Evolutionary conservation across 352 stramenopile species (phyloP), one percentile per base, ranked within the genome.

Genomic region (Albugo candida): DNA sequence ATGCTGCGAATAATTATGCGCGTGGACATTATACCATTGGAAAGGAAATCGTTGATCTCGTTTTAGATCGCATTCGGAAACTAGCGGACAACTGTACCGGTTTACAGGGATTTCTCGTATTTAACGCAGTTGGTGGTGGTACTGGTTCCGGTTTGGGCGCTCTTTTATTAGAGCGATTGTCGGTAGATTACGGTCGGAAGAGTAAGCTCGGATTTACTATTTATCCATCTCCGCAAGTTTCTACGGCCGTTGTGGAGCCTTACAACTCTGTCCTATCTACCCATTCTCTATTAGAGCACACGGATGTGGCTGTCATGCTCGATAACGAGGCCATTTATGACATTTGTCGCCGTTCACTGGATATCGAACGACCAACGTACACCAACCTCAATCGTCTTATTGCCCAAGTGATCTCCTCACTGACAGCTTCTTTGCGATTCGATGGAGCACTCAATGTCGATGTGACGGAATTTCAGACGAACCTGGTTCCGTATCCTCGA

Each of bases 391-490:
- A 99, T 76, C 70, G 92, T 40, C 69, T 99, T 35, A 95, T 98
- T 63, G 93, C 93, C 13, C 91, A 98, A 66, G 92, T 98, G 13
- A 97, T 98, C 54, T 97, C 87, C 53, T 97, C 88, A n/a, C 70
- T 98, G 37, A 98, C 95, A 36, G 87, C 92, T 4, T 98, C 88
- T 45, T 86, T 99, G 31, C 92, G 95, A 59, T 99, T 99, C 67
- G 92, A 97, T 57, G 94, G 94, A 56, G 78, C 91, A 31, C 70
- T 99, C 18, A 99, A 99, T 66, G 92, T 98, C 43, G 95, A 99
- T 84, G 76, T 98, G 47, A 98, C 87, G n/a, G 93, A 98, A 71
- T 98, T 99, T 82, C 92, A 98, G 72, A 98, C 92, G 48, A 99
- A 98, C 79, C 65, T 99, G 63, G 94, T 99, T 50, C 94, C 95